Evolutionary conservation across 257 asterid species (phyloP).

Genomic region (Leonotis leonurus): DNA sequence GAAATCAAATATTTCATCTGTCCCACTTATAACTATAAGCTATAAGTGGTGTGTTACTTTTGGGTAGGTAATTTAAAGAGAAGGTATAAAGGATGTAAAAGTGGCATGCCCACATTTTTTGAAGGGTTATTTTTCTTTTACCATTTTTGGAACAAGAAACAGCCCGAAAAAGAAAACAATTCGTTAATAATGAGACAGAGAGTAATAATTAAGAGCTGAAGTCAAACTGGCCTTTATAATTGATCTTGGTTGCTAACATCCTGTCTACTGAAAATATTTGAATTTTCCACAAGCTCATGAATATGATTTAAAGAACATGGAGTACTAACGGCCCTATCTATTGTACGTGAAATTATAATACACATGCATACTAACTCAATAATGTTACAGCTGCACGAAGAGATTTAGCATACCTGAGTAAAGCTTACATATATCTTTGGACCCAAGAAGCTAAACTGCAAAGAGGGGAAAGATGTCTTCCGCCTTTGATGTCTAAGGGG

Average conservation of each 20-base stretch:
- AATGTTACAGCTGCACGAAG: not conserved
- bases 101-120: too few relatives aligned
- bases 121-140: too few relatives aligned
- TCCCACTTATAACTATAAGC: too few relatives aligned
- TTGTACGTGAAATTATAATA: not conserved
- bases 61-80: too few relatives aligned
- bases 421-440: constrained; percentile 72
- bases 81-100: too few relatives aligned
- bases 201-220: too few relatives aligned
- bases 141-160: too few relatives aligned
- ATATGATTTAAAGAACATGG: not conserved
- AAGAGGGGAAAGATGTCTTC: constrained; percentile 57
- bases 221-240: not conserved
- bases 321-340: not conserved
- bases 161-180: too few relatives aligned
- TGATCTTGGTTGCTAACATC: not conserved
- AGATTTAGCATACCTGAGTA: constrained; percentile 53
- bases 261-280: not conserved
- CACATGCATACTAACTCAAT: not conserved
- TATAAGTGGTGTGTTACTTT: too few relatives aligned
- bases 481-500: constrained; percentile 89
- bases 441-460: constrained; percentile 77
- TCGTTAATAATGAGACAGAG: too few relatives aligned
- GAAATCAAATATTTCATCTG: too few relatives aligned
- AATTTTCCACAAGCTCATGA: not conserved